Evolutionary conservation across 1,139 yeast genomes (phyloP).

Genomic region (Chernovozyma sophiae-reginae): DNA sequence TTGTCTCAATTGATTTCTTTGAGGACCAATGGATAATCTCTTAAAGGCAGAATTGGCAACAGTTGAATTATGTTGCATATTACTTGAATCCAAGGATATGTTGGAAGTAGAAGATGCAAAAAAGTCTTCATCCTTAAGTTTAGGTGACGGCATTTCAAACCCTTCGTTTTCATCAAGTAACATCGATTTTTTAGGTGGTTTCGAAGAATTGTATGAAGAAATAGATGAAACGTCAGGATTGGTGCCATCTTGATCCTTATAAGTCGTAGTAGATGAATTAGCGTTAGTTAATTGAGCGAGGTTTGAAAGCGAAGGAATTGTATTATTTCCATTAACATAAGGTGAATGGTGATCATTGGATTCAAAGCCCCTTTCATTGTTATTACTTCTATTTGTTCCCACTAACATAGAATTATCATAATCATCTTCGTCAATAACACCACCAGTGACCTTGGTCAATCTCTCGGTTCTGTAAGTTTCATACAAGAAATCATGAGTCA

Average conservation of each 20-base stretch:
- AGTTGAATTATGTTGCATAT: slow-evolving; percentile 31
- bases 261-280: slow-evolving; percentile 10
- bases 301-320: slow-evolving; percentile 61
- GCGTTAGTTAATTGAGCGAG: slow-evolving; percentile 52
- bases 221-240: slow-evolving; percentile 19
- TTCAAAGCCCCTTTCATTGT: slow-evolving; percentile 7
- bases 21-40: slow-evolving; percentile 55
- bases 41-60: slow-evolving; percentile 47
- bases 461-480: slow-evolving; percentile 93
- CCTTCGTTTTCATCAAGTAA: slow-evolving; percentile 31
- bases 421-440: slow-evolving; percentile 21
- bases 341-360: slow-evolving; percentile 7
- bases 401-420: slow-evolving; percentile 26
- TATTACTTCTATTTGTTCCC: slow-evolving; percentile 5
- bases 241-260: slow-evolving; percentile 13
- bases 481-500: slow-evolving; percentile 86
- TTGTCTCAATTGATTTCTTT: slow-evolving; percentile 66
- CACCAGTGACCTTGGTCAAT: slow-evolving; percentile 52
- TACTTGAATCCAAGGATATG: slow-evolving; percentile 19
- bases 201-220: slow-evolving; percentile 18
- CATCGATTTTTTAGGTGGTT: slow-evolving; percentile 31
- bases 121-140: slow-evolving; percentile 25
- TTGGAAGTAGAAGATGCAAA: slow-evolving; percentile 32
- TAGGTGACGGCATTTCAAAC: slow-evolving; percentile 23
- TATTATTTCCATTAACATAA: slow-evolving; percentile 10